Evolutionary conservation across 768 basidiomycete species (phyloP).

Genomic region (Kwoniella botswanensis): DNA sequence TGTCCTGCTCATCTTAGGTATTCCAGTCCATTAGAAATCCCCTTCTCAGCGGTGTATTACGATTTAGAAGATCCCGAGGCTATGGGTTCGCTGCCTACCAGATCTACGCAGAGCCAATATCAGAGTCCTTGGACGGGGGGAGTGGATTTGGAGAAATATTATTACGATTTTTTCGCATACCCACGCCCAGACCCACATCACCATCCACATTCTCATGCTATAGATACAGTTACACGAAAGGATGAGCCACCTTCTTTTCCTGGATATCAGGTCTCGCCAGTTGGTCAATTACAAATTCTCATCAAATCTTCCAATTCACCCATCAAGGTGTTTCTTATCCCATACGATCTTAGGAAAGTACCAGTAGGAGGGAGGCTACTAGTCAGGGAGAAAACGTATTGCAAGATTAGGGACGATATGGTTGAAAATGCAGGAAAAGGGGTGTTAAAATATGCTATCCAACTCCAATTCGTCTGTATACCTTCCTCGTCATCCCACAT

Average conservation of each 20-base stretch:
- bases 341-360: conserved; percentile 50
- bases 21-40: conserved; percentile 39
- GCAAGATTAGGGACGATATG: not conserved
- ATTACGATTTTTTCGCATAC: conserved; percentile 28
- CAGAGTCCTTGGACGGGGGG: conserved; percentile 52
- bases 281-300: conserved; percentile 54
- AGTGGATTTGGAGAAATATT: conserved; percentile 49
- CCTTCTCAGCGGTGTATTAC: conserved; percentile 54
- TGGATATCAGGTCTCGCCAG: conserved; percentile 47
- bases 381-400: conserved; percentile 48
- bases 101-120: conserved; percentile 21
- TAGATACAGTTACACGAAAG: not conserved
- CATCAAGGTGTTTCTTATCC: conserved; percentile 53
- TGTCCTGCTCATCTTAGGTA: conserved; percentile 42
- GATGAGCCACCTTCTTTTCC: conserved; percentile 37
- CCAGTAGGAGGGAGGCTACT: conserved; percentile 47
- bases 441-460: conserved; percentile 48
- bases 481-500: not conserved
- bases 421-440: conserved; percentile 18
- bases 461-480: conserved; percentile 53
- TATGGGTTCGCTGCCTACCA: not conserved
- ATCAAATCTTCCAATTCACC: conserved; percentile 44
- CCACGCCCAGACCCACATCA: not conserved
- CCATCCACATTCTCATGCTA: not conserved
- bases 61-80: conserved; percentile 31